Percentiles rank a stretch among this genome's conserved stretches.
These are phyloP conservation scores for Favolaschia claudopus DNA, from an alignment of 768 basidiomycete genomes.

Conservation along the genomic window DNA sequence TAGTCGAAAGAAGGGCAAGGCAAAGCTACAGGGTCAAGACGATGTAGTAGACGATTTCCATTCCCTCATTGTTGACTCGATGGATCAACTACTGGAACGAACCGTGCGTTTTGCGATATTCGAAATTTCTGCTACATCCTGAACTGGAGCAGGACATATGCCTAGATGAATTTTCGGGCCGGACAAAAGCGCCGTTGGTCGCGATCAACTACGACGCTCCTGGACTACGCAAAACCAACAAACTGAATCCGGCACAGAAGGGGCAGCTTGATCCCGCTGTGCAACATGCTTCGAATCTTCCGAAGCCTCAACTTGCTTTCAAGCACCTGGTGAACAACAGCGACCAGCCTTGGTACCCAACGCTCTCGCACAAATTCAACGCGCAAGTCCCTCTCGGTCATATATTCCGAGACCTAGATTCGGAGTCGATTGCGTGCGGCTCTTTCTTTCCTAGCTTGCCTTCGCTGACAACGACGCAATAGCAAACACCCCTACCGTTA, in stretches of 20 bases:
- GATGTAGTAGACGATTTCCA: slow-evolving; percentile 88
- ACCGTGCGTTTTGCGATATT: slow-evolving; percentile 59
- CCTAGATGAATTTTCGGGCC: slow-evolving; percentile 80
- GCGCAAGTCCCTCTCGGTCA: slow-evolving; percentile 85
- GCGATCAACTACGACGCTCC: slow-evolving; percentile 53
- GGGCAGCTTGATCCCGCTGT: slow-evolving; percentile 66
- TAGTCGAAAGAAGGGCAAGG: slow-evolving; percentile 59
- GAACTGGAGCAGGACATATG: slow-evolving; percentile 67
- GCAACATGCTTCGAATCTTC: slow-evolving; percentile 76
- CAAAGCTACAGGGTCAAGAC: slow-evolving; percentile 69
- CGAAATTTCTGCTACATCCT: background rate
- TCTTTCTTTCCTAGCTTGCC: background rate
- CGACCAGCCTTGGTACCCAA: slow-evolving; percentile 70
- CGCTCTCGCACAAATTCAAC: slow-evolving; percentile 80
- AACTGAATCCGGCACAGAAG: slow-evolving; percentile 38
- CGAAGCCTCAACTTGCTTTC: slow-evolving; percentile 87
- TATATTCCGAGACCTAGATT: slow-evolving; percentile 44
- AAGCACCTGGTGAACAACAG: slow-evolving; percentile 64
- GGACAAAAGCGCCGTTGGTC: slow-evolving; percentile 71
- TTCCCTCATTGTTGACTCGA: slow-evolving; percentile 76
- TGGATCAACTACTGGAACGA: slow-evolving; percentile 87
- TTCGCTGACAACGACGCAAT: slow-evolving; percentile 33
- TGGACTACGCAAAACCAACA: slow-evolving; percentile 32
- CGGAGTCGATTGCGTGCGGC: slow-evolving; percentile 41
- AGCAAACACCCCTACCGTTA: slow-evolving; percentile 82